Conservation (phyloP, 306 rosid genomes). For the Rubus idaeus region DNA sequence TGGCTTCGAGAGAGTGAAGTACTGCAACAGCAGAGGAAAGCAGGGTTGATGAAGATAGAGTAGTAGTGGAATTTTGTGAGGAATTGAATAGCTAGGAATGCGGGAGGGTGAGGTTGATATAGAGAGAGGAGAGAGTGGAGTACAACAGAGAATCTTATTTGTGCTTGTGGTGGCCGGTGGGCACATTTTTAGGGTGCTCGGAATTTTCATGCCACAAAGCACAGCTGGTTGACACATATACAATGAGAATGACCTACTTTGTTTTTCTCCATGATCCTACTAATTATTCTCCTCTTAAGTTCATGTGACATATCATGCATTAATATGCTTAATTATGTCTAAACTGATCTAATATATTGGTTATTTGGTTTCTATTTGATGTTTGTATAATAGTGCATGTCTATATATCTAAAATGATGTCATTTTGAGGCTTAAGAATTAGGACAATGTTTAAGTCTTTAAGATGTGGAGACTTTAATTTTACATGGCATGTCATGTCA, state of each 20-base stretch:
- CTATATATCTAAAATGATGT: no score
- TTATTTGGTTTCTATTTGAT: no score
- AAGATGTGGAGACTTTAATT: no score
- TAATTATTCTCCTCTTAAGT: no score
- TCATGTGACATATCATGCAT: no score
- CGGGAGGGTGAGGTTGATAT: constrained; percentile 29
- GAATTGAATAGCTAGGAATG: constrained; percentile 25
- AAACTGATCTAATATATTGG: no score
- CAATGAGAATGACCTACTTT: not conserved
- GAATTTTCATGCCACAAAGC: constrained; percentile 20
- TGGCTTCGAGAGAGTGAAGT: constrained; percentile 17
- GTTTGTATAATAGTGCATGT: no score
- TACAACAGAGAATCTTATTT: not conserved
- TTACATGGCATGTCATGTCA: no score
- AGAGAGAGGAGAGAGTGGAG: constrained; percentile 22
- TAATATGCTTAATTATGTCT: no score
- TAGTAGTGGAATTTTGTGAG: constrained; percentile 5
- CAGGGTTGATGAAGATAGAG: not conserved
- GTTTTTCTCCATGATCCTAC: not conserved
- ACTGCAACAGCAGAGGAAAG: not conserved
- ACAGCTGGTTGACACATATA: constrained; percentile 29
- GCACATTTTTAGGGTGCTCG: constrained; percentile 8
- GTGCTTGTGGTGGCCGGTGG: not conserved
- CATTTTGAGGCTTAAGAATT: no score
- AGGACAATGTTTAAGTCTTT: no score